Conservation (phyloP, 2,329 filamentous ascomycete genomes). For the Paecilomyces sp. region DNA sequence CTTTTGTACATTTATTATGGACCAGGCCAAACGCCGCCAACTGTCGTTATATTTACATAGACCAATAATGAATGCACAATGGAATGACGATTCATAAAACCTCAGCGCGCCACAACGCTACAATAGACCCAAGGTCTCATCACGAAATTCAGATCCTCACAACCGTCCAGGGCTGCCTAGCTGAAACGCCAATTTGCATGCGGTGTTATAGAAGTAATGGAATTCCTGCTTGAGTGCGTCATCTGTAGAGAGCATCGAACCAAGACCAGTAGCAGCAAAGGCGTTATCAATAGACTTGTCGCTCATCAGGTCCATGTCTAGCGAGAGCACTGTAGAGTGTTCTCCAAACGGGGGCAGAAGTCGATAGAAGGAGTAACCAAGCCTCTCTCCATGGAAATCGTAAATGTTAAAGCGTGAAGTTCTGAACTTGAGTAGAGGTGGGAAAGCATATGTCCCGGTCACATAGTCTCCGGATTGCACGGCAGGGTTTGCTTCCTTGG, state of each 20-base stretch:
- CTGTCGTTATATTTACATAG: conserved; percentile 1
- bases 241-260: conserved; percentile 1
- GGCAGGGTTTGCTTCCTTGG: not conserved
- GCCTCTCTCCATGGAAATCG: conserved; percentile 21
- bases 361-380: conserved; percentile 24
- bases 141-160: not conserved
- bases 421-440: conserved; percentile 21
- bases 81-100: not conserved
- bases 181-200: conserved; percentile 32
- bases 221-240: conserved; percentile 18
- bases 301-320: conserved; percentile 19
- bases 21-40: not conserved
- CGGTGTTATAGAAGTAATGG: conserved; percentile 27
- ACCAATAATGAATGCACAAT: not conserved
- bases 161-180: conserved; percentile 14
- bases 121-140: not conserved
- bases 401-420: conserved; percentile 22
- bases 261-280: not conserved
- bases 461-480: conserved; percentile 5
- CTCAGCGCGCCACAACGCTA: not conserved
- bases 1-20: not conserved
- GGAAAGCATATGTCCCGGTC: conserved; percentile 27
- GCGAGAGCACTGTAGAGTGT: conserved; percentile 21
- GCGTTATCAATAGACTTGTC: conserved; percentile 1
- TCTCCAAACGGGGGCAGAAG: conserved; percentile 24